phyloP scores from a whole-genome alignment of 225 moss, liverwort and hornwort genomes.

The Anthoceros angustus region DNA sequence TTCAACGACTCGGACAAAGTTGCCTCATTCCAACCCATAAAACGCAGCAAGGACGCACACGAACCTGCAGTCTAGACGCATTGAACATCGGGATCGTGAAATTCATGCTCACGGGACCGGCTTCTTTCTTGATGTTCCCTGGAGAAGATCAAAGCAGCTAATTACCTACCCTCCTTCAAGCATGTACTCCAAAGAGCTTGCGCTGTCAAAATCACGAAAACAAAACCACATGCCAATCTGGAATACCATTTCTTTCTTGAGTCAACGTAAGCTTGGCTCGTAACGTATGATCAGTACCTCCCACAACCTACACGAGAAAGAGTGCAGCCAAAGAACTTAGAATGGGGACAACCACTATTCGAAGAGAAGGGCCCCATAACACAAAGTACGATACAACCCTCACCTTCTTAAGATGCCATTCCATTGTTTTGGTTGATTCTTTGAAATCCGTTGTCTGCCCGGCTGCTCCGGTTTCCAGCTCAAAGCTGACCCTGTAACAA shows the following conservation, averaged over 20 bases:
- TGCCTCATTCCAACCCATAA: slow-evolving; percentile 1
- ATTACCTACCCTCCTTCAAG: background rate
- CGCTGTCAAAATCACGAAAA: background rate
- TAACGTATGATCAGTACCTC: slow-evolving; percentile 82
- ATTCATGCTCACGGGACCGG: slow-evolving; percentile 94
- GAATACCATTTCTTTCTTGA: slow-evolving; percentile 70
- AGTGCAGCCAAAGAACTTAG: slow-evolving; percentile 3
- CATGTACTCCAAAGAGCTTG: background rate
- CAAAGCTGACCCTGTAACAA: slow-evolving; percentile 68
- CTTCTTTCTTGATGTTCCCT: slow-evolving; percentile 94
- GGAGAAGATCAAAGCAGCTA: slow-evolving; percentile 12
- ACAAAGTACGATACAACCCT: background rate
- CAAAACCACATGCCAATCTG: background rate
- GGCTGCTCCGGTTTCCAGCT: slow-evolving; percentile 54
- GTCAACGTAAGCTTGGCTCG: slow-evolving; percentile 73
- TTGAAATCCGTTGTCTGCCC: slow-evolving; percentile 90
- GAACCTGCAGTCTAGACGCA: slow-evolving; percentile 82
- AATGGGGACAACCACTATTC: background rate
- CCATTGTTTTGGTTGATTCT: slow-evolving; percentile 67
- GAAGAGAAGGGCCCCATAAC: slow-evolving; percentile 4
- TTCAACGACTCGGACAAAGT: too few relatives aligned
- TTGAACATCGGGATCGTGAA: slow-evolving; percentile 98
- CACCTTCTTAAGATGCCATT: slow-evolving; percentile 93
- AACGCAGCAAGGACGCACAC: slow-evolving; percentile 3
- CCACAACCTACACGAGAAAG: slow-evolving; percentile 47